These are phyloP conservation scores for Arthrobotrys entomopaga DNA, from an alignment of 2,329 filamentous ascomycete genomes.

Conservation along the genomic window DNA sequence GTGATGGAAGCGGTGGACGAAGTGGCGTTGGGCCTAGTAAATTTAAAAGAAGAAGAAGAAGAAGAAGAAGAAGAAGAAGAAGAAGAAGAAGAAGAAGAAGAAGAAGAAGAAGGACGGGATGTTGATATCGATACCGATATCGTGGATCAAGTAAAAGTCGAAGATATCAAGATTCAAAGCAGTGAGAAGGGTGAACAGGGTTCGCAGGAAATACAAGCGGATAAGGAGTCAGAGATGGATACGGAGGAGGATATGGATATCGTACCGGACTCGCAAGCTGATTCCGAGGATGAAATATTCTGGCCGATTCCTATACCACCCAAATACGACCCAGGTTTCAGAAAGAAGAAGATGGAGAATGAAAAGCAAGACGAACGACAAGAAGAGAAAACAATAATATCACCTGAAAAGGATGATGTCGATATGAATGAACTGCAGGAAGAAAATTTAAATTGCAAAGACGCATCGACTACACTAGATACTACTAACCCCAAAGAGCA, in stretches of 20 bases:
- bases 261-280: slow-evolving; percentile 46
- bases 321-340: slow-evolving; percentile 40
- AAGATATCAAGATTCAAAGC: slow-evolving; percentile 1
- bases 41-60: slow-evolving; percentile 3
- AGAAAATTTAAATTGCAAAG: neutral
- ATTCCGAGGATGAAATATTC: slow-evolving; percentile 52
- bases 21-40: slow-evolving; percentile 22
- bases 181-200: neutral
- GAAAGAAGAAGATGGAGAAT: slow-evolving; percentile 27
- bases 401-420: neutral
- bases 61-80: neutral
- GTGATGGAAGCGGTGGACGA: slow-evolving; percentile 40
- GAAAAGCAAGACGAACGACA: neutral
- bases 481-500: neutral
- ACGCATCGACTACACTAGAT: neutral
- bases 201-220: neutral
- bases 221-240: neutral
- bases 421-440: slow-evolving; percentile 7
- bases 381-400: neutral
- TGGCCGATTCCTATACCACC: slow-evolving; percentile 36
- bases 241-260: slow-evolving; percentile 17
- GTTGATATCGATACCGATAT: neutral
- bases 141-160: neutral
- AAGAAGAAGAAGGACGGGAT: neutral
- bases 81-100: neutral